A percentile compares a stretch with the other conserved stretches of the same genome.
These are phyloP conservation scores for Leccinum ochraceum DNA, from an alignment of 768 basidiomycete species.

Conservation along the genomic window DNA sequence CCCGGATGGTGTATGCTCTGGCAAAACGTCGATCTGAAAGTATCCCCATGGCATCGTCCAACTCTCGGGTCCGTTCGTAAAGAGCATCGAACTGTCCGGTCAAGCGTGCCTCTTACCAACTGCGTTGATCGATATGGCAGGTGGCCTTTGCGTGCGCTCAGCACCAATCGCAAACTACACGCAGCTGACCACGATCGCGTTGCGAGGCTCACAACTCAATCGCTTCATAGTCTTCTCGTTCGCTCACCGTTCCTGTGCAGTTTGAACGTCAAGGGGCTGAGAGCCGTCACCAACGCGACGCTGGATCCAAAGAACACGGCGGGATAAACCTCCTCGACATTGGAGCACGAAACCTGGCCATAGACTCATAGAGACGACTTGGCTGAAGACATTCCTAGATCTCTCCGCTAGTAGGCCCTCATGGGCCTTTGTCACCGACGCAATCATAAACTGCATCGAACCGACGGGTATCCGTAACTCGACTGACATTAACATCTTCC, in stretches of 20 bases:
- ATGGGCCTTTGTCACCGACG: no score
- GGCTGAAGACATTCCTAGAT: no score
- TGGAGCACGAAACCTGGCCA: no score
- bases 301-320: constrained; percentile 57
- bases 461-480: no score
- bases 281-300: constrained; percentile 70
- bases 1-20: constrained; percentile 46
- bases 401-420: no score
- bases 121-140: constrained; percentile 50
- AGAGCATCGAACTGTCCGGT: no score
- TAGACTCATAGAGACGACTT: no score
- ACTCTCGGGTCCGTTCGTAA: constrained; percentile 56
- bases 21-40: constrained; percentile 59
- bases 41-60: constrained; percentile 60
- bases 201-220: constrained; percentile 75
- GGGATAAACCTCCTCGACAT: no score
- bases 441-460: no score
- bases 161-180: constrained; percentile 43
- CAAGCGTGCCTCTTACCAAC: no score
- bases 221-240: constrained; percentile 69
- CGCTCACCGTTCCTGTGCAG: constrained; percentile 48
- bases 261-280: constrained; percentile 51
- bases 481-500: no score
- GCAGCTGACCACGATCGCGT: constrained; percentile 67
- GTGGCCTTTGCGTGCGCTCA: constrained; percentile 51